Evolutionary conservation across 2,329 filamentous ascomycete genomes (phyloP).

Genomic region (Paecilomyces fulvus): DNA sequence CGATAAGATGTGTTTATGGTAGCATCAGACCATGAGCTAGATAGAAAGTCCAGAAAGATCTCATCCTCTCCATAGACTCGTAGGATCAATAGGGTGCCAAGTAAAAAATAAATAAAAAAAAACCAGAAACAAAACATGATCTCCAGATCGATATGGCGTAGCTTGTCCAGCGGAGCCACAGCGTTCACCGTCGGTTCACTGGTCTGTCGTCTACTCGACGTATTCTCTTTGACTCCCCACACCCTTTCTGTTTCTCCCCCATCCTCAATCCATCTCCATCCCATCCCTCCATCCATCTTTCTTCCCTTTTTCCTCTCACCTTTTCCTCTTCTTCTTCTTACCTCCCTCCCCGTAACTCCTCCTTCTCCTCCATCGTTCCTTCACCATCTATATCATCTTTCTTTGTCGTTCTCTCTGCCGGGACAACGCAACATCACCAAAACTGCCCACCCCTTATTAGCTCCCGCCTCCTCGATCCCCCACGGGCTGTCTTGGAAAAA

Average conservation of each 20-base stretch:
- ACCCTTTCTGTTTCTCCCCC: conserved; percentile 4
- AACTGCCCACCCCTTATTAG: conserved; percentile 1
- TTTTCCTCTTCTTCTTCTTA: conserved; percentile 23
- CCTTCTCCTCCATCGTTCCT: conserved; percentile 19
- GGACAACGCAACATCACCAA: not conserved
- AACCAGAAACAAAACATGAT: not conserved
- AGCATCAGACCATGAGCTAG: too few relatives aligned
- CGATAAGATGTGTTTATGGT: too few relatives aligned
- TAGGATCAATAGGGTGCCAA: not conserved
- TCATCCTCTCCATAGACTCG: too few relatives aligned
- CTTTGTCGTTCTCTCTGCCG: conserved; percentile 22
- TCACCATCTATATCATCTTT: conserved; percentile 38
- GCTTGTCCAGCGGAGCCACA: not conserved
- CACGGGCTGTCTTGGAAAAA: conserved; percentile 6
- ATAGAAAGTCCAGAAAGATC: too few relatives aligned
- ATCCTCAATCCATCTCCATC: conserved; percentile 11
- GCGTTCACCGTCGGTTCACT: not conserved
- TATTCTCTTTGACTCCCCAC: not conserved
- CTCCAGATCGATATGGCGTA: not conserved
- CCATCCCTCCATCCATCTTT: conserved; percentile 8
- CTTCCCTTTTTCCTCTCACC: conserved; percentile 15
- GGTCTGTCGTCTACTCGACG: conserved; percentile 1
- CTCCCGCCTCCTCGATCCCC: conserved; percentile 5
- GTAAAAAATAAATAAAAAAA: too few relatives aligned
- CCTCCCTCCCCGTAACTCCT: conserved; percentile 8